Evolutionary conservation across 192 early-diverging fungal genomes (phyloP).

Genomic region (Ramicandelaber brevisporus): DNA sequence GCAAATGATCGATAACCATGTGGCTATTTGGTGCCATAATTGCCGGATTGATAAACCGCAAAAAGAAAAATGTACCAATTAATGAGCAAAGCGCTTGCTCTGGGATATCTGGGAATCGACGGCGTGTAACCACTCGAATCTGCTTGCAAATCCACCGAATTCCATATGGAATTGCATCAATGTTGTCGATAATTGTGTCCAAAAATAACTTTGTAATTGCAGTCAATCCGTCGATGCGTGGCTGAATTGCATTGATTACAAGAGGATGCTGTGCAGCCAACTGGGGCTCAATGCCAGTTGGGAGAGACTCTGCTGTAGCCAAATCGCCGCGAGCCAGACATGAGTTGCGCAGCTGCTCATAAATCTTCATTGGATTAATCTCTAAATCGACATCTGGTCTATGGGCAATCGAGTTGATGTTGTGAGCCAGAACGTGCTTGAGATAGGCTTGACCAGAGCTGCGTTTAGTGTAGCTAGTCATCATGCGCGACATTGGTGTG

Average conservation of each 20-base stretch:
- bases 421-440: slow-evolving; percentile 55
- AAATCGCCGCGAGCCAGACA: slow-evolving; percentile 7
- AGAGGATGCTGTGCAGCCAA: slow-evolving; percentile 53
- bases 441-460: slow-evolving; percentile 83
- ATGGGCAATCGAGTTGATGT: slow-evolving; percentile 57
- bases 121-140: slow-evolving; percentile 73
- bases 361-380: slow-evolving; percentile 79
- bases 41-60: slow-evolving; percentile 93
- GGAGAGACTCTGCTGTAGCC: slow-evolving; percentile 18
- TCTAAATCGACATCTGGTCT: slow-evolving; percentile 67
- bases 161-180: slow-evolving; percentile 75
- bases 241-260: slow-evolving; percentile 62
- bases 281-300: slow-evolving; percentile 54
- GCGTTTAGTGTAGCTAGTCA: slow-evolving; percentile 88
- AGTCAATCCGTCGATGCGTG: slow-evolving; percentile 54
- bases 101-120: slow-evolving; percentile 74
- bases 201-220: slow-evolving; percentile 71
- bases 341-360: slow-evolving; percentile 16
- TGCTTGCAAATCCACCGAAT: slow-evolving; percentile 98
- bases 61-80: slow-evolving; percentile 91
- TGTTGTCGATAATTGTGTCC: slow-evolving; percentile 54
- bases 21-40: slow-evolving; percentile 90
- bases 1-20: slow-evolving; percentile 67
- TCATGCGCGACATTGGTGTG: slow-evolving; percentile 91
- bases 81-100: slow-evolving; percentile 77